Evolutionary conservation across 768 basidiomycete species (phyloP).

Genomic region (Mycena rosella): DNA sequence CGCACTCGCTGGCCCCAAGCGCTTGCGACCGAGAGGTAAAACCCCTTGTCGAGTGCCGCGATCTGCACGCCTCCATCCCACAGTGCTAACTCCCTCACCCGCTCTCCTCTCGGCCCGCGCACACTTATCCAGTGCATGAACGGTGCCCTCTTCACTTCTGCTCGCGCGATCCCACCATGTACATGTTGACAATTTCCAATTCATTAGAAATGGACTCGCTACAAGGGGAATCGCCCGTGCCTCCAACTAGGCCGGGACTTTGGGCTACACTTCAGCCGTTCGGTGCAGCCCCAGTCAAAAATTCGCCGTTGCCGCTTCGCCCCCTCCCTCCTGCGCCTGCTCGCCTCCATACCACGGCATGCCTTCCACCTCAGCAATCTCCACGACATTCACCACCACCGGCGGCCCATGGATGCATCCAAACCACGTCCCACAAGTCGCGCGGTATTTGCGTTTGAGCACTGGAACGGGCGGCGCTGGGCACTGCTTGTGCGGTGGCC

Average conservation of each 20-base stretch:
- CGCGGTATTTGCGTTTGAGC: not conserved
- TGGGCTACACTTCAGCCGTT: not conserved
- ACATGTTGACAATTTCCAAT: too few species aligned
- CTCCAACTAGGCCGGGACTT: not conserved
- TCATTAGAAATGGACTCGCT: not conserved
- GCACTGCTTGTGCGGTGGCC: not conserved
- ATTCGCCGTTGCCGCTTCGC: not conserved
- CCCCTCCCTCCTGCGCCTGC: too few species aligned
- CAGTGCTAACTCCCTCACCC: not conserved
- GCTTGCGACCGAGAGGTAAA: not conserved
- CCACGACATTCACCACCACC: too few species aligned
- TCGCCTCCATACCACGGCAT: too few species aligned
- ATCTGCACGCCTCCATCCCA: not conserved
- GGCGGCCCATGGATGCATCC: not conserved
- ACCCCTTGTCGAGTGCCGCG: not conserved
- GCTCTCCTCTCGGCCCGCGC: not conserved
- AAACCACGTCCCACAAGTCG: not conserved
- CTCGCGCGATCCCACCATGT: too few species aligned
- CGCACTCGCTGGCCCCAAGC: not conserved
- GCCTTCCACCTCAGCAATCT: too few species aligned
- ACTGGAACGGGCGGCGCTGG: not conserved
- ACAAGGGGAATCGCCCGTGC: slow-evolving; percentile 1
- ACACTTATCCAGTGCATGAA: not conserved
- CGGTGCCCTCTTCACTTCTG: too few species aligned
- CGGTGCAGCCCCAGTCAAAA: not conserved